Base-by-base conservation (phyloP, 495 filamentous ascomycete species). In the Tuber magnatum region DNA sequence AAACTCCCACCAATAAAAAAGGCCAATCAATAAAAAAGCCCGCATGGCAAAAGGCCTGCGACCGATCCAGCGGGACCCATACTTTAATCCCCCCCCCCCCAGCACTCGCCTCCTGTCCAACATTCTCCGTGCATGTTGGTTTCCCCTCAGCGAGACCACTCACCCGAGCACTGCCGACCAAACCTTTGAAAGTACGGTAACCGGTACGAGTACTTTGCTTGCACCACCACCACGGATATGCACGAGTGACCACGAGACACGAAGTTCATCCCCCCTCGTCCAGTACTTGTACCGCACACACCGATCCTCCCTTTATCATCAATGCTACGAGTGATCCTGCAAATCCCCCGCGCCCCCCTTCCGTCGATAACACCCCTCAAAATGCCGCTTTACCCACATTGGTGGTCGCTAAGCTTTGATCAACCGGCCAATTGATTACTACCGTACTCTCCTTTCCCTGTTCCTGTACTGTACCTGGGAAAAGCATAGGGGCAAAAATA, bases 61-160 rank as follows among this genome's bases (percentile, higher is more conserved):
- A 61, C 51, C 51, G 28, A 61, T 32, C 51, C 51, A 61, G n/a
- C 51, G 51, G 51, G n/a, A 61, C n/a, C n/a, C n/a, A n/a, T n/a
- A n/a, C n/a, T n/a, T n/a, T n/a, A n/a, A n/a, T n/a, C n/a, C 22
- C 14, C n/a, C 51, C n/a, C 51, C 51, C 51, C 51, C 51, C n/a
- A 16, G 51, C 51, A n/a, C 51, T 61, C 32, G n/a, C 12, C 9
- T 44, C 7, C 24, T 12, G n/a, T 56, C 8, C 51, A 7, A 28
- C 7, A 10, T 56, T n/a, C n/a, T 3, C 51, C 9, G 9, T n/a
- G 48, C 48, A 9, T 32, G n/a, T 61, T 14, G n/a, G 10, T 32
- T 12, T 5, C n/a, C 32, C 16, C 16, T 14, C 28, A 61, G 10
- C n/a, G n/a, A n/a, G n/a, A n/a, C n/a, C n/a, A n/a, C 8, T 3